Percentiles rank a stretch among this genome's conserved stretches.
Conservation (phyloP, 192 early-diverging fungal species). For the Rhizophagus clarus region DNA sequence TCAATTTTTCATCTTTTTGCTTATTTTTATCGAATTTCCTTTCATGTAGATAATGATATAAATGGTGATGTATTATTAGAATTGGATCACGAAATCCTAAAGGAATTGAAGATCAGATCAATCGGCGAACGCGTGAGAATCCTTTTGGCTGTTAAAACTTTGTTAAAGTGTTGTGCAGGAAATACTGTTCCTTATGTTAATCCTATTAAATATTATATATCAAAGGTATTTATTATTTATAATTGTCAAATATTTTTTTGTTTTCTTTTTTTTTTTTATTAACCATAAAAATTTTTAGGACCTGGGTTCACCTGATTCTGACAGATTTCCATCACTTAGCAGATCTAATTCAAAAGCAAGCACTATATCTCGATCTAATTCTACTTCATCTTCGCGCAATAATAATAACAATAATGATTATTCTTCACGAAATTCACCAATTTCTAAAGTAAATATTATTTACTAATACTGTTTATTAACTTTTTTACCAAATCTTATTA, state of each 20-base stretch:
- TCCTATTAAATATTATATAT: too few relatives aligned
- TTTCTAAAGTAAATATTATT: neutral
- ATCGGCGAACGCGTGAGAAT: constrained; percentile 88
- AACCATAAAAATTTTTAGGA: neutral
- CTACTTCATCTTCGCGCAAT: too few relatives aligned
- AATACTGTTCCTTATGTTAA: constrained; percentile 6
- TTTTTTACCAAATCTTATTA: neutral
- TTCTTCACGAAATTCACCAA: too few relatives aligned
- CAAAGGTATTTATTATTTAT: neutral
- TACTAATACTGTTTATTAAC: too few relatives aligned
- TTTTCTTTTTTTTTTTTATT: neutral
- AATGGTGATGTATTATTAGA: constrained; percentile 83
- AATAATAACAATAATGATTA: too few relatives aligned
- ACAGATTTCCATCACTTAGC: constrained; percentile 7
- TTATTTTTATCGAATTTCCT: neutral
- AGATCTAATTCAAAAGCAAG: constrained; percentile 16
- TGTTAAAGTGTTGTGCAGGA: constrained; percentile 61
- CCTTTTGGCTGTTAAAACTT: constrained; percentile 71
- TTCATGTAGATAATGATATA: constrained; percentile 67
- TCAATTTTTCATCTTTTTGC: neutral
- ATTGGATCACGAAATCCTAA: constrained; percentile 78
- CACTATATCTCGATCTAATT: too few relatives aligned
- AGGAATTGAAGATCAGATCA: constrained; percentile 77
- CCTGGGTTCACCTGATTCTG: neutral
- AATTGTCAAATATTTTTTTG: neutral